Conservation (phyloP, 345 rosid genomes). For the Hibiscus mutabilis region DNA sequence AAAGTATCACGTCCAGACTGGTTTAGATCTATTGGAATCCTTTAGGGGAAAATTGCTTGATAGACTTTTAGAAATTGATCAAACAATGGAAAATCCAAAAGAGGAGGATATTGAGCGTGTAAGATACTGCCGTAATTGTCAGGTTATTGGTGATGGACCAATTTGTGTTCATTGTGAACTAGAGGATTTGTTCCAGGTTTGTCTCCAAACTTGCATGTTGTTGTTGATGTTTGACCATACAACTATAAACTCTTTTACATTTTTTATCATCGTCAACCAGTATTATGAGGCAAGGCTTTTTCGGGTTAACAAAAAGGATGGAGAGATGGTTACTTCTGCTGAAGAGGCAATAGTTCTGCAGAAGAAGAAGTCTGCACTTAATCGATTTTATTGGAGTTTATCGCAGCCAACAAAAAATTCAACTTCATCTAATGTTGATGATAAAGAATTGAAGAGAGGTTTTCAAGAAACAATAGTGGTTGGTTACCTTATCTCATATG, state of each 20-base stretch:
- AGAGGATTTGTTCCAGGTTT: conserved; percentile 75
- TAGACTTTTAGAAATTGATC: conserved; percentile 63
- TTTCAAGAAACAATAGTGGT: conserved; percentile 65
- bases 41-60: conserved; percentile 59
- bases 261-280: conserved; percentile 32
- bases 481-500: conserved; percentile 29
- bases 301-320: conserved; percentile 59
- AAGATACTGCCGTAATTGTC: conserved; percentile 64
- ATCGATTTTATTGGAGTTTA: conserved; percentile 73
- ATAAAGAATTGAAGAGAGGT: conserved; percentile 55
- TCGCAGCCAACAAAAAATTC: conserved; percentile 40
- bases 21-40: conserved; percentile 62
- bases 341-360: conserved; percentile 73
- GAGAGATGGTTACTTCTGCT: conserved; percentile 61
- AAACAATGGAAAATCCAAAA: conserved; percentile 73
- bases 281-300: conserved; percentile 88
- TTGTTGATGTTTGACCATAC: conserved; percentile 11
- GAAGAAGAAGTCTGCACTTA: conserved; percentile 70
- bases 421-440: conserved; percentile 27
- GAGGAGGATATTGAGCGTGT: conserved; percentile 69
- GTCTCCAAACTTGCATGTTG: conserved; percentile 15
- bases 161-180: conserved; percentile 78
- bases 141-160: conserved; percentile 65
- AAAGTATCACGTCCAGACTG: conserved; percentile 79
- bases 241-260: conserved; percentile 2